Percentiles rank a stretch among this genome's conserved stretches.
These are phyloP conservation scores for Termitomyces sp. DNA, from an alignment of 768 basidiomycete species.

Conservation along the genomic window DNA sequence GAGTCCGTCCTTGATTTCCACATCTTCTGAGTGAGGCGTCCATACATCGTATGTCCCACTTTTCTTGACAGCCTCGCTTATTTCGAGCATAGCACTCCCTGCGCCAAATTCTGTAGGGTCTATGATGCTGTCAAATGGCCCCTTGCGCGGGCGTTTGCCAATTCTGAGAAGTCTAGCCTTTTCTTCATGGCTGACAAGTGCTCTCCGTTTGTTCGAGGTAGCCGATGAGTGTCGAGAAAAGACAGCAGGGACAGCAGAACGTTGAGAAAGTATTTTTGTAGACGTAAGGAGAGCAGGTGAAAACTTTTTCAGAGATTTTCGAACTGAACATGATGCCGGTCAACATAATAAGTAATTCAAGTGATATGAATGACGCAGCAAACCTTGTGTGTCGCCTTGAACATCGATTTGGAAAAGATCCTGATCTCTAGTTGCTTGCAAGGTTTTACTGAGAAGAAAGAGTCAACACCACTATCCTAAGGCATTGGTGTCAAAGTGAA, in stretches of 20 bases:
- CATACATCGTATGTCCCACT: conserved; percentile 71
- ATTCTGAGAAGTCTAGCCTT: conserved; percentile 75
- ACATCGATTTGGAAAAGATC: conserved; percentile 82
- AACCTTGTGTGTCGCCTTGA: conserved; percentile 74
- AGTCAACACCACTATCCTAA: conserved; percentile 1
- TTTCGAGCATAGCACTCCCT: conserved; percentile 61
- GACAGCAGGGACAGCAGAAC: conserved; percentile 87
- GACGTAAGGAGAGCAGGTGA: conserved; percentile 58
- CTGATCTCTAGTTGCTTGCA: conserved; percentile 66
- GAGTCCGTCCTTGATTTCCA: conserved; percentile 33
- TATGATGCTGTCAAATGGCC: conserved; percentile 68
- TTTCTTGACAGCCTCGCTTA: conserved; percentile 66
- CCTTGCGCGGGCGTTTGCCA: conserved; percentile 66
- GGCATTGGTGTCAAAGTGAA: conserved; percentile 1
- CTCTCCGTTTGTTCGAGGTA: conserved; percentile 39
- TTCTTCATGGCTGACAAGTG: conserved; percentile 55
- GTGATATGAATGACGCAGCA: conserved; percentile 17
- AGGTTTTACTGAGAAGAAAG: conserved; percentile 40
- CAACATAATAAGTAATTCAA: neutral
- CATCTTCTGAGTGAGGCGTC: conserved; percentile 33
- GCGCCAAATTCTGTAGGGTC: conserved; percentile 66
- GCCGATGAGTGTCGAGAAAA: conserved; percentile 47
- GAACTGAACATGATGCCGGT: conserved; percentile 38
- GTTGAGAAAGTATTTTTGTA: conserved; percentile 75
- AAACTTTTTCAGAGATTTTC: conserved; percentile 54